Conservation (phyloP, 306 rosid species). For the Sphenostylis stenocarpa region DNA sequence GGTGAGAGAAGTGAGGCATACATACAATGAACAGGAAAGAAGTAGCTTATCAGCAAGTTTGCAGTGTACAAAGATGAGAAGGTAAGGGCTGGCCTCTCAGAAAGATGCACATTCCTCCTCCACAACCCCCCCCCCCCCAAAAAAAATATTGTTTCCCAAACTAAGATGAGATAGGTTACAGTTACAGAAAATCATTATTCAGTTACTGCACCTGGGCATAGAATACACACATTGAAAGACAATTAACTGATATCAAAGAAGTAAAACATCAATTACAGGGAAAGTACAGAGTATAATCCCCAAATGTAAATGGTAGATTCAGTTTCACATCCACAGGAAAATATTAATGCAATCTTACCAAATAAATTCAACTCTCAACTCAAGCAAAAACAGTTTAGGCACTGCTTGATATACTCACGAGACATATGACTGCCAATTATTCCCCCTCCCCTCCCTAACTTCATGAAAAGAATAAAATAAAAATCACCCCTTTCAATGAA, state of each 20-base stretch:
- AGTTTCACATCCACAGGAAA: neutral
- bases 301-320: neutral
- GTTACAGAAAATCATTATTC: neutral
- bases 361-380: neutral
- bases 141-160: neutral
- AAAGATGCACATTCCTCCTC: neutral
- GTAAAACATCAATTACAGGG: neutral
- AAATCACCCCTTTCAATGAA: neutral
- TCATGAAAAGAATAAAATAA: neutral
- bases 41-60: neutral
- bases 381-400: neutral
- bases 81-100: neutral
- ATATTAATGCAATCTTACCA: neutral
- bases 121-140: too few species aligned
- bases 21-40: neutral
- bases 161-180: neutral
- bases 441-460: neutral
- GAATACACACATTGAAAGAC: neutral
- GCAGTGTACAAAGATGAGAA: neutral
- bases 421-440: neutral
- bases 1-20: neutral
- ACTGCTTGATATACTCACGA: neutral
- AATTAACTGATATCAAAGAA: neutral
- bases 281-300: neutral
- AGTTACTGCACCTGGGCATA: constrained; percentile 16